Evolutionary conservation across 208 protist genomes (phyloP).

Genomic region (Acanthamoeba culbertsoni): DNA sequence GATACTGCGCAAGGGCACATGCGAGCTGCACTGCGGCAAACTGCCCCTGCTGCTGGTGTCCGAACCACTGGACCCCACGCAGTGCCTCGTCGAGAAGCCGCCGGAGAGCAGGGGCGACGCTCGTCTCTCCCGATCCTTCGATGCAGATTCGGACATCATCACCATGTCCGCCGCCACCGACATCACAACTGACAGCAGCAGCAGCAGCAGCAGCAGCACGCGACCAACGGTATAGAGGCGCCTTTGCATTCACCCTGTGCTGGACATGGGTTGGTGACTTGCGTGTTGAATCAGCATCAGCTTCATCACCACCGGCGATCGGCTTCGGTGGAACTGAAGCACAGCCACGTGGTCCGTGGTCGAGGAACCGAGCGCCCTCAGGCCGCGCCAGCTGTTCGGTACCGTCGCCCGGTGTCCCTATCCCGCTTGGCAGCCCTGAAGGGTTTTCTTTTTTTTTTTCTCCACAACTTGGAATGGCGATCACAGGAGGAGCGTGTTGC

Average conservation of each 20-base stretch:
- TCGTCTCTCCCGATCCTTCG: neutral
- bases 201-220: too few relatives aligned
- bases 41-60: neutral
- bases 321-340: neutral
- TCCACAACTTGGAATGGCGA: neutral
- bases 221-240: neutral
- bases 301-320: neutral
- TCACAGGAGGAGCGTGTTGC: slow-evolving; percentile 16
- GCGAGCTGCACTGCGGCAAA: neutral
- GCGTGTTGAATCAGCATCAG: too few relatives aligned
- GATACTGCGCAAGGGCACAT: neutral
- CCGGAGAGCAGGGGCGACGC: neutral
- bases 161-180: neutral
- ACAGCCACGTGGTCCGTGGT: neutral
- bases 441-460: neutral
- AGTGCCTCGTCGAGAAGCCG: neutral
- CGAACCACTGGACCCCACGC: neutral
- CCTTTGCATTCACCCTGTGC: too few relatives aligned
- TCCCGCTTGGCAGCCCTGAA: neutral
- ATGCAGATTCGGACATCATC: neutral
- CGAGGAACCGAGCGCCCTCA: too few relatives aligned
- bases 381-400: neutral
- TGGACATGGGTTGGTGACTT: too few relatives aligned
- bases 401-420: neutral
- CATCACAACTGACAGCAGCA: too few relatives aligned